Evolutionary conservation across 2,329 filamentous ascomycete genomes (phyloP), one percentile per base, ranked within the genome.

Genomic region (Pseudogymnoascus sp.): DNA sequence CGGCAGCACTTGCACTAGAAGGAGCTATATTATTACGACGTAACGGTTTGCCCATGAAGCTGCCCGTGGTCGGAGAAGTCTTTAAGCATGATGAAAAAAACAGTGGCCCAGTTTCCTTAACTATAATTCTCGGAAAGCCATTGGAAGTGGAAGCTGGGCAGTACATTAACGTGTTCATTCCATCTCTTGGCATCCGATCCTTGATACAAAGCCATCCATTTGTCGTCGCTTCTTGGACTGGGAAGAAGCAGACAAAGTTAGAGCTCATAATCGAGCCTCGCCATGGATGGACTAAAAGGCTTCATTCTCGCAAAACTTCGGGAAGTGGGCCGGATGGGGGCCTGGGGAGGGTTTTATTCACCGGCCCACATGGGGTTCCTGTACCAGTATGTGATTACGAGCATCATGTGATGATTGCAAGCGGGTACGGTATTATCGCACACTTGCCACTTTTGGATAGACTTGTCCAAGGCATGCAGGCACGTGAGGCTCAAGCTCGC

Each of bases 181-280:
- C 64, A 29, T 67, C 50, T 59, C 42, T 68, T 8, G 16, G 16
- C 29, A 31, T 31, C 29, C 29, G 29, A 31, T 31, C 29, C 29
- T 7, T 31, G 29, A 31, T 73, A 35, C 64, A 73, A 64, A 68
- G 64, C 31, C 67, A 74, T 67, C 68, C 65, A 19, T 74, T 73
- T 63, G 69, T 69, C 14, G 68, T 74, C 38, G 68, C 64, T 35
- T 73, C 61, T 59, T 73, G 65, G 69, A 63, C 64, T 35, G 61
- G 65, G 8, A 61, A 65, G 50, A 31, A 38, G 14, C 53, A 68
- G 14, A 62, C 29, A 33, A 62, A 63, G 21, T 53, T 76, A 24
- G 68, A 76, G 37, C 67, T 65, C 59, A 4, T 61, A 13, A 10
- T 62, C 42, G 53, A 24, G 59, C 65, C 64, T 65, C 59, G 60